Conservation (phyloP, 2,329 filamentous ascomycete species). For the Periconia sp. region DNA sequence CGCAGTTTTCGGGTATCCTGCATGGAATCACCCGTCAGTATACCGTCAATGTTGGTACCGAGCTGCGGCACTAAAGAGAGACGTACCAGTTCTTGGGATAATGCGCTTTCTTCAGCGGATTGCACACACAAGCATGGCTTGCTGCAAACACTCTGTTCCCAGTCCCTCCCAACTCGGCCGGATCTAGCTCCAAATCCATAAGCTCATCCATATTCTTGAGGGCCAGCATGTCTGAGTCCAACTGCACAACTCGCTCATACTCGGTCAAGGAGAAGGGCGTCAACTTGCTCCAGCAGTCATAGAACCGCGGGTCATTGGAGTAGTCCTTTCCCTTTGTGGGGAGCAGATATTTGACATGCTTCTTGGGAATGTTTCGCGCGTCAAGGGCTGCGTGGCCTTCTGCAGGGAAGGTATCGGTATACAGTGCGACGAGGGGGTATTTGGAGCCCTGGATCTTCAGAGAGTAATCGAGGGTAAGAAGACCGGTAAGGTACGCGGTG, state of each 20-base stretch:
- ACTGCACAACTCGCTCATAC: conserved; percentile 77
- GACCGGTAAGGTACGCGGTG: conserved; percentile 75
- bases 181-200: conserved; percentile 78
- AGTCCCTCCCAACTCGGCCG: conserved; percentile 52
- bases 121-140: conserved; percentile 83
- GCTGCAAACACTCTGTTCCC: conserved; percentile 76
- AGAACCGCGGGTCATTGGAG: conserved; percentile 78
- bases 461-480: conserved; percentile 78
- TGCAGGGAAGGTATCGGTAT: conserved; percentile 74
- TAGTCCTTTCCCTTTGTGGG: conserved; percentile 68
- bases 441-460: conserved; percentile 65
- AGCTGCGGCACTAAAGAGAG: background rate
- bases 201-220: conserved; percentile 87
- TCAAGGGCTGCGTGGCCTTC: conserved; percentile 69
- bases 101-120: conserved; percentile 74
- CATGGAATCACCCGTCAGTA: conserved; percentile 27
- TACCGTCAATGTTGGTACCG: no score
- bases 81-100: conserved; percentile 72
- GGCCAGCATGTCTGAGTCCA: conserved; percentile 88
- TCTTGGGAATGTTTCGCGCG: conserved; percentile 67
- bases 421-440: conserved; percentile 81
- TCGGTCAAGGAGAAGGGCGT: conserved; percentile 74
- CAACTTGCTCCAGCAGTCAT: conserved; percentile 89
- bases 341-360: conserved; percentile 71
- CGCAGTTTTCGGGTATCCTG: conserved; percentile 61